These are phyloP conservation scores for Aspergillus biplanus DNA, from an alignment of 495 filamentous ascomycete genomes.

Conservation along the genomic window DNA sequence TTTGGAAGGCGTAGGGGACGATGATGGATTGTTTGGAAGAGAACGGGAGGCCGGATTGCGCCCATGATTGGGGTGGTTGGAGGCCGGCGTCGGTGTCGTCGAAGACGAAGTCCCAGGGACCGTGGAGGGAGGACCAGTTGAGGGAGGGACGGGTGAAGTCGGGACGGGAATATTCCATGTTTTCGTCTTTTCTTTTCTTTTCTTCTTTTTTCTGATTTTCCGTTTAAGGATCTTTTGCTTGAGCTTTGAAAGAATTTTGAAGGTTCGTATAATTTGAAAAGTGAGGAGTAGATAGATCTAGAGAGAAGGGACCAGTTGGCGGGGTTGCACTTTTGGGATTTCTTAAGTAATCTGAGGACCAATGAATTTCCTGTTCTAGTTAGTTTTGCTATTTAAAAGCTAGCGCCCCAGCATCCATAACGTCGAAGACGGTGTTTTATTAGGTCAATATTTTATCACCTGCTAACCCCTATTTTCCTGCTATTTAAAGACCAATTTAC, in stretches of 20 bases:
- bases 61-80: constrained; percentile 16
- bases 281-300: neutral
- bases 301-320: neutral
- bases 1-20: constrained; percentile 63
- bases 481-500: no score
- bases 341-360: no score
- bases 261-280: neutral
- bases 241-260: neutral
- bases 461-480: no score
- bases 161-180: constrained; percentile 43
- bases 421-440: no score
- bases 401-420: no score
- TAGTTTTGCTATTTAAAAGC: no score
- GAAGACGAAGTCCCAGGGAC: constrained; percentile 59
- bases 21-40: constrained; percentile 36
- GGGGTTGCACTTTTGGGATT: neutral
- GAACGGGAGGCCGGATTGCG: neutral
- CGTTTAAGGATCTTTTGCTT: no score
- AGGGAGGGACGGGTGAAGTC: constrained; percentile 56
- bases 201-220: neutral
- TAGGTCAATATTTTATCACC: no score
- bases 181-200: neutral
- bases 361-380: no score
- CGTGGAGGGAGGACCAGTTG: constrained; percentile 57
- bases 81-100: constrained; percentile 59